Evolutionary conservation across 139 green algal genomes (phyloP).

Genomic region (Zygnema circumcarinatum): DNA sequence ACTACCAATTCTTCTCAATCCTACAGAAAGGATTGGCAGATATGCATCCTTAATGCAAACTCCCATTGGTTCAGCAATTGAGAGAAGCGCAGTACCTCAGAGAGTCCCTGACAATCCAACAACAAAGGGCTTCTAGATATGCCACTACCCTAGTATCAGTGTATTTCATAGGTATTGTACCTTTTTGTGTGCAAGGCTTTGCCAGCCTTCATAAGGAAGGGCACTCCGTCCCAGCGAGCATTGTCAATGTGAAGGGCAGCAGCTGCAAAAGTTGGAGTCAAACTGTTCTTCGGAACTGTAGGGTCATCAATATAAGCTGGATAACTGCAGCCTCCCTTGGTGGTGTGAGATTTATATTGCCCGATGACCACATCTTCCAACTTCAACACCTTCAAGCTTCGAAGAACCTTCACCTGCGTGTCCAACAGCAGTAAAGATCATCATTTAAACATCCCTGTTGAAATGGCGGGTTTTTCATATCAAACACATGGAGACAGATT

Average conservation of each 20-base stretch:
- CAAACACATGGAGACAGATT: too few relatives aligned
- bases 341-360: constrained; percentile 81
- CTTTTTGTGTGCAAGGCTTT: constrained; percentile 88
- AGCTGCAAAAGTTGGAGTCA: constrained; percentile 94
- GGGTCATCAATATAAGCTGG: constrained; percentile 94
- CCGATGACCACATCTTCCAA: constrained; percentile 95
- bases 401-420: constrained; percentile 89
- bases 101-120: too few relatives aligned
- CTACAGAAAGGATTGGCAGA: too few relatives aligned
- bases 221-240: constrained; percentile 96
- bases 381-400: constrained; percentile 79
- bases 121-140: too few relatives aligned
- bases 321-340: constrained; percentile 50
- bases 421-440: neutral
- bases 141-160: too few relatives aligned
- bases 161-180: too few relatives aligned
- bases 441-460: too few relatives aligned
- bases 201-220: constrained; percentile 97
- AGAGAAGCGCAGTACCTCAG: too few relatives aligned
- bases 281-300: constrained; percentile 82
- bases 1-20: too few relatives aligned
- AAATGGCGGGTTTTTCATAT: too few relatives aligned
- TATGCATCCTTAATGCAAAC: too few relatives aligned
- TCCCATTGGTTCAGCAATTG: too few relatives aligned
- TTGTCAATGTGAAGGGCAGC: constrained; percentile 96